phyloP scores from a whole-genome alignment of 352 stramenopile species.

The Globisporangium rhizosaccharum region DNA sequence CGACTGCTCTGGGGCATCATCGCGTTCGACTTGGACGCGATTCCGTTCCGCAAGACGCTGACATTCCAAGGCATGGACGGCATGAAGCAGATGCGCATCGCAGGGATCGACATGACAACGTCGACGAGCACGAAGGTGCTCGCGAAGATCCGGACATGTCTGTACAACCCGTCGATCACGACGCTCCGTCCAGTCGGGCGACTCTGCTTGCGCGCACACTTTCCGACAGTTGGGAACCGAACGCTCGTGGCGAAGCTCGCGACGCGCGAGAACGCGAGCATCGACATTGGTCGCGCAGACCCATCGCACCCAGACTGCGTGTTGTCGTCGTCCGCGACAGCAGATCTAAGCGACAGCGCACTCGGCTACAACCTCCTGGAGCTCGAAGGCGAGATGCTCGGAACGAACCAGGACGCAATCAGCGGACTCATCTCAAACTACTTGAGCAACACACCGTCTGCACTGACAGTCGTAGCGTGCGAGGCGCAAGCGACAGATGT shows the following conservation, averaged over 20 bases:
- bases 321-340: conserved; percentile 13
- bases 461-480: conserved; percentile 61
- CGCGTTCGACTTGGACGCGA: conserved; percentile 31
- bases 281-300: conserved; percentile 37
- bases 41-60: conserved; percentile 54
- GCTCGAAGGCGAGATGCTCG: conserved; percentile 61
- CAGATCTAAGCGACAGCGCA: conserved; percentile 20
- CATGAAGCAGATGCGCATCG: conserved; percentile 60
- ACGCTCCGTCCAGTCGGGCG: conserved; percentile 58
- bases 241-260: conserved; percentile 57
- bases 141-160: conserved; percentile 68
- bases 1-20: conserved; percentile 45
- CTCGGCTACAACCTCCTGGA: conserved; percentile 70
- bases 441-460: conserved; percentile 46
- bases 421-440: conserved; percentile 77
- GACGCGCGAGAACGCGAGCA: conserved; percentile 26
- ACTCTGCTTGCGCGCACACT: conserved; percentile 61
- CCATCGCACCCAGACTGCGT: conserved; percentile 57
- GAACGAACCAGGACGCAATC: conserved; percentile 52
- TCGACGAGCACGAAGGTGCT: conserved; percentile 59
- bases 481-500: conserved; percentile 51
- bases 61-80: conserved; percentile 56
- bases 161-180: conserved; percentile 76
- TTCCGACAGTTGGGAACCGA: conserved; percentile 24
- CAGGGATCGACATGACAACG: conserved; percentile 47